Conservation (phyloP, 345 rosid species). For the Corchorus capsularis region DNA sequence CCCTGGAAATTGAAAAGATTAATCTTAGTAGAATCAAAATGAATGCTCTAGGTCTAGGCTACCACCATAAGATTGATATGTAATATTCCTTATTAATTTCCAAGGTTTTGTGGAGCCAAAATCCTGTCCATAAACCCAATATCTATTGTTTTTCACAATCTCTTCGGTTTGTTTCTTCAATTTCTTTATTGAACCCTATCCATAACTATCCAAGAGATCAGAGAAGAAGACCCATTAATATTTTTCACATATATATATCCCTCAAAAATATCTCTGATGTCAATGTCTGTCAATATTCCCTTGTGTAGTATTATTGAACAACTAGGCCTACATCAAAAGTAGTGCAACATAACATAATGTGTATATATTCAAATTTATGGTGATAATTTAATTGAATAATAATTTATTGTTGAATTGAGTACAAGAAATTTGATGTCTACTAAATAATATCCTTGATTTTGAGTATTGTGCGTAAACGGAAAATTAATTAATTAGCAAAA, state of each 20-base stretch:
- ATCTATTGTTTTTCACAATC: not conserved
- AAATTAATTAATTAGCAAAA: too few relatives aligned
- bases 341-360: not conserved
- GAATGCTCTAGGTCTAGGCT: too few relatives aligned
- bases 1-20: not conserved
- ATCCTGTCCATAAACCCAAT: not conserved
- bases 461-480: too few relatives aligned
- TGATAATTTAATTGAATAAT: not conserved
- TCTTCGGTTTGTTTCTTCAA: not conserved
- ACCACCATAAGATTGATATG: not conserved
- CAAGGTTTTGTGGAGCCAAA: constrained; percentile 6
- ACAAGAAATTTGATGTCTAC: too few relatives aligned
- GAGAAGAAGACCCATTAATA: not conserved
- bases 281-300: constrained; percentile 18
- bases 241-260: not conserved
- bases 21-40: not conserved
- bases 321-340: constrained; percentile 9
- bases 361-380: not conserved
- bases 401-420: too few relatives aligned
- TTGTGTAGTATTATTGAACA: constrained; percentile 4
- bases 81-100: not conserved
- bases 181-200: constrained; percentile 15
- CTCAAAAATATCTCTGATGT: constrained; percentile 7
- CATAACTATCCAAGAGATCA: not conserved
- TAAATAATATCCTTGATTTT: too few relatives aligned